phyloP scores from a whole-genome alignment of 306 rosid genomes.

The Aeschynomene evenia region DNA sequence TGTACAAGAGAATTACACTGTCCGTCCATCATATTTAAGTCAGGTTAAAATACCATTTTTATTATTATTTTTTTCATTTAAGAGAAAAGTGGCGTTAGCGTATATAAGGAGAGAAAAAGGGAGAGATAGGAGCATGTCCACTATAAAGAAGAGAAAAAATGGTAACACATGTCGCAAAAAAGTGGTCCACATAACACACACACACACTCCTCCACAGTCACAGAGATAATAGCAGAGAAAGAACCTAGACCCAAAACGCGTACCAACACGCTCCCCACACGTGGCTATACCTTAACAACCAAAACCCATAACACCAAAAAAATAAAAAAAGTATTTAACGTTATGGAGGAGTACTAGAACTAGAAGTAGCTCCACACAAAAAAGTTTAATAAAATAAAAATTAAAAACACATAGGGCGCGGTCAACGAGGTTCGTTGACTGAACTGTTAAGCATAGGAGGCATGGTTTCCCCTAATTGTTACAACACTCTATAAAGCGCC shows the following conservation, averaged over 20 bases:
- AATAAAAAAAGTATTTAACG: neutral
- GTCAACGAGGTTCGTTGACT: conserved; percentile 66
- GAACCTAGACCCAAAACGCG: no score
- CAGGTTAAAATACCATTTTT: no score
- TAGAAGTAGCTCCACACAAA: no score
- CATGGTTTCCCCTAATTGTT: neutral
- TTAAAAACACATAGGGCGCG: conserved; percentile 24
- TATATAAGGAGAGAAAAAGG: neutral
- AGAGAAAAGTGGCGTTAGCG: neutral
- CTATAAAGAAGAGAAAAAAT: neutral
- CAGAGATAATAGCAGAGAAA: neutral
- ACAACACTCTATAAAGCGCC: conserved; percentile 23
- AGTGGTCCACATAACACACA: neutral
- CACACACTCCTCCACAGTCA: neutral
- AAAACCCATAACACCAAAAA: neutral
- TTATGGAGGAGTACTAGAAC: no score
- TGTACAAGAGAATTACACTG: no score
- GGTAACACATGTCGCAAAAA: conserved; percentile 25
- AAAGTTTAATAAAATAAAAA: no score
- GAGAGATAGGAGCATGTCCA: neutral
- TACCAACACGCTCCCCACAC: conserved; percentile 25
- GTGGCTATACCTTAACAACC: conserved; percentile 3
- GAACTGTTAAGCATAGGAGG: neutral
- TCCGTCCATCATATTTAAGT: no score
- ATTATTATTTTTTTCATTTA: neutral